Percentiles rank a stretch among this genome's conserved stretches.
These are phyloP conservation scores for Coemansia sp. DNA, from an alignment of 192 early-diverging fungal genomes.

Conservation along the genomic window DNA sequence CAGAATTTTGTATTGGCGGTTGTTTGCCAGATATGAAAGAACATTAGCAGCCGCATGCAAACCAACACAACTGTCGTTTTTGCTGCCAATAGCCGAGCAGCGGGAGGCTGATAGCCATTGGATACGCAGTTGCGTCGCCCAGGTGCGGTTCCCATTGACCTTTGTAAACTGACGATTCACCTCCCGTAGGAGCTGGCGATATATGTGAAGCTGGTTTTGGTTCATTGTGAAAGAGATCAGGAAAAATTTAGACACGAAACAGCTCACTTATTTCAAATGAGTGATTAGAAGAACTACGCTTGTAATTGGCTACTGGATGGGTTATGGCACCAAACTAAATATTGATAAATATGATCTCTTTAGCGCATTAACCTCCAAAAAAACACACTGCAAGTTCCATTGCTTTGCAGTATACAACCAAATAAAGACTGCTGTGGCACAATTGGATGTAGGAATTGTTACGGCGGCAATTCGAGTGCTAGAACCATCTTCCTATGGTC, in stretches of 20 bases:
- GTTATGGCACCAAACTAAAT: background rate
- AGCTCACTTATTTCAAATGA: background rate
- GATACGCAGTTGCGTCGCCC: conserved; percentile 39
- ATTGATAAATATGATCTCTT: too few relatives aligned
- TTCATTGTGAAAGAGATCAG: background rate
- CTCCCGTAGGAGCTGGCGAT: conserved; percentile 49
- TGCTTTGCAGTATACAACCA: too few relatives aligned
- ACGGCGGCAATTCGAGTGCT: too few relatives aligned
- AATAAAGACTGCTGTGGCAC: too few relatives aligned
- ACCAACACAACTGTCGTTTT: background rate
- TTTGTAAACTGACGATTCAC: conserved; percentile 37
- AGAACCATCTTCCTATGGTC: too few relatives aligned
- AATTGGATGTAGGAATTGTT: too few relatives aligned
- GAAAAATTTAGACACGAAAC: background rate
- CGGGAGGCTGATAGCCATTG: conserved; percentile 31
- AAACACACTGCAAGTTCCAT: too few relatives aligned
- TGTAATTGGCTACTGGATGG: background rate
- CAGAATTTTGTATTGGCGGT: conserved; percentile 33
- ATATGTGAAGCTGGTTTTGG: conserved; percentile 19
- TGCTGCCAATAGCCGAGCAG: background rate
- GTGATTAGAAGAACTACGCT: background rate
- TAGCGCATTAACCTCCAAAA: too few relatives aligned
- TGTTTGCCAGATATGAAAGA: conserved; percentile 33
- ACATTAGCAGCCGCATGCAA: conserved; percentile 18
- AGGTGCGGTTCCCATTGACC: conserved; percentile 24